Percentiles rank a stretch among this genome's conserved stretches.
Evolutionary conservation across 345 rosid genomes (phyloP).

Genomic region (Pistacia integerrima): DNA sequence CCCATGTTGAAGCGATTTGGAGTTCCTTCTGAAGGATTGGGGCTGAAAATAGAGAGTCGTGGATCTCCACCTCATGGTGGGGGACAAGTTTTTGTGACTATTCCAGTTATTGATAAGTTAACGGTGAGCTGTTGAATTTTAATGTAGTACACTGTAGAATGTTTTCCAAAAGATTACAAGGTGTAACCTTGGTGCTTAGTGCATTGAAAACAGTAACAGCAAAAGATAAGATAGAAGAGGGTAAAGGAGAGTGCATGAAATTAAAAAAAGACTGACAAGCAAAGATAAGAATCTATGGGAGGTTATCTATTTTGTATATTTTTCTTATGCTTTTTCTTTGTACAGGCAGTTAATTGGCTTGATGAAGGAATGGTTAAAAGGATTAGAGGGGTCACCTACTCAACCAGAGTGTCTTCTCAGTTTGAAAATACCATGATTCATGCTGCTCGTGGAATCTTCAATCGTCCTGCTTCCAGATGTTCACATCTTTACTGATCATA

Average conservation of each 20-base stretch:
- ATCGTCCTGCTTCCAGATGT: slow-evolving; percentile 87
- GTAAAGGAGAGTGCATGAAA: neutral
- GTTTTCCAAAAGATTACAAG: neutral
- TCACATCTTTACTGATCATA: slow-evolving; percentile 72
- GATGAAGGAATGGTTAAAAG: slow-evolving; percentile 93
- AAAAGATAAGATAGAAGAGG: neutral
- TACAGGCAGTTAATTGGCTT: slow-evolving; percentile 72
- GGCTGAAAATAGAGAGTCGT: slow-evolving; percentile 70
- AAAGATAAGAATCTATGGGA: neutral
- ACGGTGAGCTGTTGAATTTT: slow-evolving; percentile 38
- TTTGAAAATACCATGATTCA: slow-evolving; percentile 78
- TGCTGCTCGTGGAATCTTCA: slow-evolving; percentile 90
- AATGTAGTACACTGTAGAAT: neutral
- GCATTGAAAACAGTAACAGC: neutral
- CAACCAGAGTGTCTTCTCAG: slow-evolving; percentile 67
- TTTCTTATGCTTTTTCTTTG: slow-evolving; percentile 19
- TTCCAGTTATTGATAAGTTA: slow-evolving; percentile 60
- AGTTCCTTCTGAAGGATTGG: slow-evolving; percentile 77
- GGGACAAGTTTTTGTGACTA: slow-evolving; percentile 75
- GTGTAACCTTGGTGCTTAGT: neutral
- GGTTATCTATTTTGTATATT: neutral
- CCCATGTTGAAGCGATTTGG: slow-evolving; percentile 70
- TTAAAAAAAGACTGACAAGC: neutral
- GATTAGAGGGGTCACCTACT: slow-evolving; percentile 85
- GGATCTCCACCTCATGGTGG: slow-evolving; percentile 86